phyloP scores from a whole-genome alignment of 2,329 filamentous ascomycete genomes.

The Cordyceps fumosorosea region DNA sequence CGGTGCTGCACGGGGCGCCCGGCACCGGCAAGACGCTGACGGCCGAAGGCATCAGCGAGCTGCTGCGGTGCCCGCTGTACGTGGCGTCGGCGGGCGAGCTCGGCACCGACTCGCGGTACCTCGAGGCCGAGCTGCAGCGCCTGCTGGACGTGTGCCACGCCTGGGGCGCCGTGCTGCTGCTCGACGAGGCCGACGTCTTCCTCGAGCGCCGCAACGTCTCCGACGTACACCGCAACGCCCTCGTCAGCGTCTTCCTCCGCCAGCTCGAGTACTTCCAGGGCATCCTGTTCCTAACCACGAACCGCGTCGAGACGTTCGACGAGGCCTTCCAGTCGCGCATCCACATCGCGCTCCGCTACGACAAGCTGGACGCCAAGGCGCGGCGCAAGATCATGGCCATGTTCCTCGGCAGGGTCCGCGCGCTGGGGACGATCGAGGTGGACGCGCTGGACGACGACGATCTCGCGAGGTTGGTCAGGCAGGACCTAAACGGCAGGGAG shows the following conservation, averaged over 20 bases:
- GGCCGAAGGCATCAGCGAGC: conserved; percentile 77
- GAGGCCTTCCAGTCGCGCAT: conserved; percentile 86
- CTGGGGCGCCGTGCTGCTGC: conserved; percentile 78
- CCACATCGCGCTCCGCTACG: conserved; percentile 77
- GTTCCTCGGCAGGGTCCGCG: conserved; percentile 68
- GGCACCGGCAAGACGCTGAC: conserved; percentile 87
- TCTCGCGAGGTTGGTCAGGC: conserved; percentile 57
- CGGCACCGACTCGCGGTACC: conserved; percentile 65
- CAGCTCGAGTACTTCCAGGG: conserved; percentile 89
- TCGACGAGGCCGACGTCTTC: conserved; percentile 83
- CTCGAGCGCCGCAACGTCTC: conserved; percentile 76
- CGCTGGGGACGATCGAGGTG: conserved; percentile 54
- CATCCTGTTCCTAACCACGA: conserved; percentile 84
- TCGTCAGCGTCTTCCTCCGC: conserved; percentile 81
- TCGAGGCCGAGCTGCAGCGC: conserved; percentile 73
- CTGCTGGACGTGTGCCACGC: conserved; percentile 80
- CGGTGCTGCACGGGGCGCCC: conserved; percentile 75
- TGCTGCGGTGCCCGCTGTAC: conserved; percentile 75
- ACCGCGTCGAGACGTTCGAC: conserved; percentile 81
- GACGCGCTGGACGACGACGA: conserved; percentile 61
- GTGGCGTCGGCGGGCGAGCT: conserved; percentile 78
- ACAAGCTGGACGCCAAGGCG: conserved; percentile 63
- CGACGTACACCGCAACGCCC: conserved; percentile 76
- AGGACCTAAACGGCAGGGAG: conserved; percentile 57
- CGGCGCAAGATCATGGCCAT: conserved; percentile 77